These are phyloP conservation scores for Malania oleifera DNA, from an alignment of 164 flowering plant species.

Conservation along the genomic window DNA sequence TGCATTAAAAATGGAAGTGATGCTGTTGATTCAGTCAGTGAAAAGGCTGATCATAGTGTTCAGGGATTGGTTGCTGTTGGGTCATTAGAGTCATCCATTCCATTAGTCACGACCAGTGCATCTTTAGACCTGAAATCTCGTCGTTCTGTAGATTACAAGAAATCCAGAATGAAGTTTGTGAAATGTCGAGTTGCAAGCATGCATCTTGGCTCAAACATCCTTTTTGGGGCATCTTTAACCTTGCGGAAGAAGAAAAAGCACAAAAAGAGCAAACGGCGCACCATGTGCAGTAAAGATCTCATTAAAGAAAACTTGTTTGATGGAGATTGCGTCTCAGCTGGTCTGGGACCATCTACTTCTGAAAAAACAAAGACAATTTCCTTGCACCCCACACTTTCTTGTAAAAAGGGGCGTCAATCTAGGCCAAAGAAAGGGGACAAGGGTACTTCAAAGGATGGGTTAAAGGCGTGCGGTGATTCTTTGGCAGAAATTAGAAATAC, in stretches of 20 bases:
- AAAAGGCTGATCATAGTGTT: conserved; percentile 10
- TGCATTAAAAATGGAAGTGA: conserved; percentile 2
- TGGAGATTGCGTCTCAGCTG: conserved; percentile 17
- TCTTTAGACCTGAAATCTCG: conserved; percentile 7
- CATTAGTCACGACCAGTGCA: conserved; percentile 11
- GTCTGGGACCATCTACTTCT: conserved; percentile 47
- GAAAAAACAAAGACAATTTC: conserved; percentile 16
- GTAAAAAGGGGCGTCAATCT: conserved; percentile 18
- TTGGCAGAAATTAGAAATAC: conserved; percentile 1
- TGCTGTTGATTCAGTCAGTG: conserved; percentile 7
- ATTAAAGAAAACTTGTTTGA: conserved; percentile 16
- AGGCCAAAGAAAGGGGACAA: conserved; percentile 12
- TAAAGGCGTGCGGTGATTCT: conserved; percentile 4
- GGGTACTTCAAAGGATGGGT: conserved; percentile 4
- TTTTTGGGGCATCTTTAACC: conserved; percentile 35
- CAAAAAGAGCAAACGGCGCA: conserved; percentile 23
- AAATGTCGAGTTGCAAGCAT: conserved; percentile 26
- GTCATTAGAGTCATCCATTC: conserved; percentile 13
- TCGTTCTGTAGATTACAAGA: conserved; percentile 7
- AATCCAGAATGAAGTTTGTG: conserved; percentile 34
- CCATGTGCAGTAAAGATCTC: conserved; percentile 7
- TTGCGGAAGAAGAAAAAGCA: conserved; percentile 49
- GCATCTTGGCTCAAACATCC: conserved; percentile 32
- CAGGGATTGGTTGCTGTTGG: not conserved
- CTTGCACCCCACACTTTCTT: conserved; percentile 9